Evolutionary conservation across 2,329 filamentous ascomycete genomes (phyloP), one percentile per base, ranked within the genome.

Genomic region (Apiospora sp.): DNA sequence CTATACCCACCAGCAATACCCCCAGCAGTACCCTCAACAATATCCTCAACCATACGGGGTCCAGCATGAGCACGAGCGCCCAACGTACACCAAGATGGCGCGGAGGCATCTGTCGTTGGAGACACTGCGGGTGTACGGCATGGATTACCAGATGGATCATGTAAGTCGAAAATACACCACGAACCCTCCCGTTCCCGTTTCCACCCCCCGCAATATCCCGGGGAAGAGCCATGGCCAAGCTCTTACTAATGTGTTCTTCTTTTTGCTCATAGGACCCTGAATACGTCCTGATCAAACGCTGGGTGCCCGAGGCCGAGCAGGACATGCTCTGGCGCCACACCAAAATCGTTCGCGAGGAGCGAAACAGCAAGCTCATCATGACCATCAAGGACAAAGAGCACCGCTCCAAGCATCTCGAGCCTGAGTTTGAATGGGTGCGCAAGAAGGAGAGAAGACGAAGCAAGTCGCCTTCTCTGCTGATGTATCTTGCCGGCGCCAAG

Each of bases 321-420:
- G 89, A 94, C 73, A 84, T 90, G 72, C 87, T 94, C 68, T 95
- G 93, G 87, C 87, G 89, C 61, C 92, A 95, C 82, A 94, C 93
- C 3, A 87, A 87, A 74, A 84, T 87, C 61, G 80, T 94, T 74
- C 90, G 91, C n/a, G 88, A 91, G 78, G 86, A 85, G 79, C 84
- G 86, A 8, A 80, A 79, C 67, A 78, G 81, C 51, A 86, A 84
- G 77, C 80, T 86, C 58, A 81, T 87, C 22, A 80, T 87, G 72
- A 78, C 82, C 71, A 82, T 90, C 68, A 86, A 88, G 73, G 87
- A 82, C 74, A 83, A 81, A 73, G 81, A 81, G 43, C 58, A 64
- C 58, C 58, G 34, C 64, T 81, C 83, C 67, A 76, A 74, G 72
- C 75, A 75, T 54, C 78, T 82, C 51, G 81, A 83, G 54, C 84